Base-by-base conservation (phyloP, 768 basidiomycete species). In the Pisolithus sp. region DNA sequence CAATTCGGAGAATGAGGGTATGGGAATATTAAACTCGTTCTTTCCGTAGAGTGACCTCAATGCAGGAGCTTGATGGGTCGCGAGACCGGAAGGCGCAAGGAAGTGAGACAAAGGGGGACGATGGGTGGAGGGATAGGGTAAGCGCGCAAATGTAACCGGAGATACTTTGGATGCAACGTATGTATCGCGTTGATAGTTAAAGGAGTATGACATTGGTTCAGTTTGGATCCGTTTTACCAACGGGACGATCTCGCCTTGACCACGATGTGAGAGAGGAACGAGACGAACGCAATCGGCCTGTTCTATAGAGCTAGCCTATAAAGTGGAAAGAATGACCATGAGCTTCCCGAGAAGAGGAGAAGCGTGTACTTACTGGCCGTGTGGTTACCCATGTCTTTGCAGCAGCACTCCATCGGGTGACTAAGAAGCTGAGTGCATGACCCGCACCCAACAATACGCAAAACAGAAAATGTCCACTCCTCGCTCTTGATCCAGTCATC, bases 401-500 rank as follows among this genome's bases (percentile, higher is more conserved):
- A 24, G 73, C 80, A 10, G 85, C 76, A 63, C 82, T 93, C 96
- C 96, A 99, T 58, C 80, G 80, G 0, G 95, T 99, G 12, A 87
- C 75, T 42, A 99, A 74, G 69, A 93, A 99, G 62, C 89, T 93
- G 51, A 99, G 77, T 3, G 93, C 92, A 67, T 98, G 96, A 2
- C 87, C 82, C 6, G 81, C 86, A 20, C 89, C 89, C 7, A 99
- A 79, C 3, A 82, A 71, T 13, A 94, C 86, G 57, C 88, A 93
- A 36, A 88, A 89, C 20, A 98, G 79, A 65, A n/a, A 98, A 99
- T 0, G 96, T 95, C 94, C 94, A 98, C 67, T 98, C 95, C 70
- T 95, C 93, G 52, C 89, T 90, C 62, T 85, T 79, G 50, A 97
- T 73, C 88, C 90, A 96, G 55, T 84, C 73, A 61, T 95, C 90